Conservation (phyloP, 768 basidiomycete genomes). For the Tylopilus subfusipes region DNA sequence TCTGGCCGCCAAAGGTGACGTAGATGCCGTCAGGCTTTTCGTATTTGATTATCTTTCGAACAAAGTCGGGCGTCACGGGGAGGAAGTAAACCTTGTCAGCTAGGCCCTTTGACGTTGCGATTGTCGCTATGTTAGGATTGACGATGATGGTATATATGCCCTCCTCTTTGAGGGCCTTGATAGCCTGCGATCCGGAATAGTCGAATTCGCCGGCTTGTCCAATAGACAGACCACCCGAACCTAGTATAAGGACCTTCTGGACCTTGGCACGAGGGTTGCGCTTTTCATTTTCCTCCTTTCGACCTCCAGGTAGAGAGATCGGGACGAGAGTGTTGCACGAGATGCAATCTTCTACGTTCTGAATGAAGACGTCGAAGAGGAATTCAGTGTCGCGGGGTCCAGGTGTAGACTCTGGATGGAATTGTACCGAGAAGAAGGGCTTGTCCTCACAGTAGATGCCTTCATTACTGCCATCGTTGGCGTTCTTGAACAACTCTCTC, state of each 20-base stretch:
- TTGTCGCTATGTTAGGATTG: slow-evolving; percentile 99
- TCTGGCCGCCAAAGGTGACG: slow-evolving; percentile 98
- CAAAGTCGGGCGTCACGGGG: slow-evolving; percentile 96
- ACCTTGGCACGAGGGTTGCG: slow-evolving; percentile 71
- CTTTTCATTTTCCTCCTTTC: slow-evolving; percentile 76
- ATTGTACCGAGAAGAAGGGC: slow-evolving; percentile 98
- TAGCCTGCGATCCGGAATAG: slow-evolving; percentile 98
- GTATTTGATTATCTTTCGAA: slow-evolving; percentile 96
- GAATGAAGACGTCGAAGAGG: slow-evolving; percentile 96
- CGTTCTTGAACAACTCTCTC: slow-evolving; percentile 94
- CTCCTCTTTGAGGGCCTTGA: slow-evolving; percentile 98
- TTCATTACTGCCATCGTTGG: slow-evolving; percentile 97
- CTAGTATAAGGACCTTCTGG: slow-evolving; percentile 92
- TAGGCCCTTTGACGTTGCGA: slow-evolving; percentile 93
- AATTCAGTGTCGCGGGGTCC: slow-evolving; percentile 99
- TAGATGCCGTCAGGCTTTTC: slow-evolving; percentile 99
- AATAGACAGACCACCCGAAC: slow-evolving; percentile 96
- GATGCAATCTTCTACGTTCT: slow-evolving; percentile 75
- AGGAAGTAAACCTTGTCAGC: slow-evolving; percentile 99
- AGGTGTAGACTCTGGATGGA: slow-evolving; percentile 96
- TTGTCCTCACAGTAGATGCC: slow-evolving; percentile 91
- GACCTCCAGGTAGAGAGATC: slow-evolving; percentile 74
- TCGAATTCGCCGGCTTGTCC: slow-evolving; percentile 99
- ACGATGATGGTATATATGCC: slow-evolving; percentile 99
- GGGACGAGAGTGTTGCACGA: slow-evolving; percentile 51